Evolutionary conservation across 1,284 basidiomycete genomes (phyloP), one percentile per base, ranked within the genome.

Genomic region (Puccinia polysora): DNA sequence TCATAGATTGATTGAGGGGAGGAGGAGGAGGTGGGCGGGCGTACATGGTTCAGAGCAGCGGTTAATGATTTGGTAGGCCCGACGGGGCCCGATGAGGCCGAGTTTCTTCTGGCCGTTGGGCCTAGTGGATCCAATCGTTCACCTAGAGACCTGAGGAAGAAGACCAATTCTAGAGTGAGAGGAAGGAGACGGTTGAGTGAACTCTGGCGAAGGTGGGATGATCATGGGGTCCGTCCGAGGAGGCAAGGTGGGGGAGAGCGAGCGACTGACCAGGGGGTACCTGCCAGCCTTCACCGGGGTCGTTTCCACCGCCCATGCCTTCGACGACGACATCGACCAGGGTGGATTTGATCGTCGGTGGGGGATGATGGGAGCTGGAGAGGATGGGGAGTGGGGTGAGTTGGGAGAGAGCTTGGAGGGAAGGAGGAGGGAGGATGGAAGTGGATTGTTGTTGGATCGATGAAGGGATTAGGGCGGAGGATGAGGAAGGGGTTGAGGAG

Each of bases 251-350:
- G 28, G 23, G 40, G 10, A 30, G 15, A 59, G 40, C 5, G 18
- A 25, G 2, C 7, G 12, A 71, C 69, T 30, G 14, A 71, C 69
- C 69, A 40, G 59, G 58, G 14, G 67, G 69, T 32, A 71, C 69
- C 50, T 71, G 69, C 69, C 69, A 71, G 20, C 69, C 69, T 62
- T 62, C 43, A 32, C 69, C 50, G 23, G 69, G 69, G 36, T 63
- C 69, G 18, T 49, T 62, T 50, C 69, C 69, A 15, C 49, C 59
- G 23, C 59, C 69, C 69, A 71, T 71, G 10, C 69, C 69, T 71
- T 71, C 69, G 49, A 71, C 69, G 43, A 71, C 59, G 47, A 71
- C 69, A 64, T 71, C 69, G 49, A 71, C 36, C 10, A 71, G 49
- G 4, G 67, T 70, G 15, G 56, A 59, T 40, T 70, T 60, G 2